Evolutionary conservation across 805 yeast genomes (phyloP), one percentile per base, ranked within the genome.

Genomic region (Helenozyma baotianmanensis): DNA sequence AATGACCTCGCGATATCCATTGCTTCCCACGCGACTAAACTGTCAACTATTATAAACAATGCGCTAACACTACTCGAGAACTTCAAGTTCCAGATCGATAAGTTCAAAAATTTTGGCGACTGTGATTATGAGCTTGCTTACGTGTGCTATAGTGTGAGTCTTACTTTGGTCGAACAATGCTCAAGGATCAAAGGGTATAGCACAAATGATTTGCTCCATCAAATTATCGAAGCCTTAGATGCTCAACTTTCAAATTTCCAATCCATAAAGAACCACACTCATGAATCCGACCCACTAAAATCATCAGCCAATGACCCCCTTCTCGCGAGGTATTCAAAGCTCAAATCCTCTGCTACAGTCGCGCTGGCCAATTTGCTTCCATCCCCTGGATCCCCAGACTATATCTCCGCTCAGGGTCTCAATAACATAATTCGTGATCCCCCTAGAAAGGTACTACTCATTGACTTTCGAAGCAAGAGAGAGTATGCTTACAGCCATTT

Each of bases 401-500:
- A n/a, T n/a, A 24, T 46, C 8, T 30, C 51, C 3, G 35, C 42
- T 8, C 21, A 26, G 8, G 40, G 35, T 7, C 29, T 46, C 12
- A 35, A 42, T n/a, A 19, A 11, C n/a, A 9, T 36, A 4, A 21
- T 46, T 11, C 30, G 48, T 12, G 21, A 27, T 4, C 15, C 25
- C 9, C 29, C 45, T 1, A 14, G 21, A 10, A 27, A 18, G 21
- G 24, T 82, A 0, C 62, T 89, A n/a, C 40, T 89, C 9, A 70
- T 90, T 6, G 97, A 90, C 53, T 70, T 78, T 25, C 64, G 97
- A 44, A 62, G 80, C 12, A 64, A 80, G 24, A 64, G 62, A 13
- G 79, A 76, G 23, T 88, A 72, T 50, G 72, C 76, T 29, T 60
- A 63, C 26, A 72, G 74, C 29, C 96, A 87, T 54, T 76, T 89